Evolutionary conservation across 768 basidiomycete species (phyloP), one percentile per base, ranked within the genome.

Genomic region (Naganishia onofrii): DNA sequence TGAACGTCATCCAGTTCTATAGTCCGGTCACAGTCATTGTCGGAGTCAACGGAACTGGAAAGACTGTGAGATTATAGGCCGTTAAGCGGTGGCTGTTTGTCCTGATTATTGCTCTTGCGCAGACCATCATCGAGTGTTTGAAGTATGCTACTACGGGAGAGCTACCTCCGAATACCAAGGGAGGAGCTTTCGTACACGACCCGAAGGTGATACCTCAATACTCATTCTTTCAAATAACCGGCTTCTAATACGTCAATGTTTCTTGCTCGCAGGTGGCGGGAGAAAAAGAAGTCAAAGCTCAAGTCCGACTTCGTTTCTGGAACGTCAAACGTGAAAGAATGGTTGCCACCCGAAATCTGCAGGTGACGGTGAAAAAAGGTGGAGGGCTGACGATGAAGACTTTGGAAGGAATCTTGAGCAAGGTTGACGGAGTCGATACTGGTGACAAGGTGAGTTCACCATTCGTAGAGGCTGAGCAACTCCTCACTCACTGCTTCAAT

Each of bases 141-240:
- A 98, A 98, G 84, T 99, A 99, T 79, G 93, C 92, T 13, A 96
- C 96, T 0, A 99, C 96, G 0, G 96, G 96, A 32, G 95, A 98
- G 80, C 90, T 98, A 75, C 96, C 96, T 0, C 92, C 96, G 0
- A 95, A 95, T 77, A 92, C 94, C 28, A 92, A 93, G 71, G 95
- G 95, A 36, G 96, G 95, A n/a, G 96, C 96, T 0, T 99, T 98
- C 81, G 83, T 99, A 3, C 96, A 99, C 80, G 96, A 99, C 82
- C 96, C 96, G 1, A 96, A 96, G 72, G 60, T 63, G 28, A 44
- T 19, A 7, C 21, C 6, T 13, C 42, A 4, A 23, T 10, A 80
- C 76, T 19, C 44, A 76, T 23, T 17, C 17, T 1, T n/a, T 0
- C 19, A 21, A 42, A 52, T 21, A 5, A 28, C 1, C 26, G 38